phyloP scores from a whole-genome alignment of 371 early-diverging fungal genomes.

The Actinomucor elegans region DNA sequence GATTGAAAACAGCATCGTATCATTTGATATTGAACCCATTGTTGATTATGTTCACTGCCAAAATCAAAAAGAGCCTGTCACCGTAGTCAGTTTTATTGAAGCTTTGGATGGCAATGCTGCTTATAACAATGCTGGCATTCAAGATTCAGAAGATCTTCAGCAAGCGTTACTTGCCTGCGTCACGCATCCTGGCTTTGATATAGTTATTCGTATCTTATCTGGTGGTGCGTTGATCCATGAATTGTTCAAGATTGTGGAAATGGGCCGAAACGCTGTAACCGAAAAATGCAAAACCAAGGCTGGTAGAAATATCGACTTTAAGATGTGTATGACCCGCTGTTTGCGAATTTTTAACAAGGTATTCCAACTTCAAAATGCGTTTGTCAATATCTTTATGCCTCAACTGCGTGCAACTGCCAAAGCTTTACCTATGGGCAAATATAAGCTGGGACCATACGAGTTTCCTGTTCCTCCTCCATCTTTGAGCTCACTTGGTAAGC shows the following conservation, averaged over 20 bases:
- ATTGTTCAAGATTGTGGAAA: slow-evolving; percentile 62
- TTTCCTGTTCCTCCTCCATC: slow-evolving; percentile 26
- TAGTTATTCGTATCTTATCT: slow-evolving; percentile 71
- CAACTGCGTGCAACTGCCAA: slow-evolving; percentile 27
- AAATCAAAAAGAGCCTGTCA: background rate
- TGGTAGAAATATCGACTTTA: slow-evolving; percentile 10
- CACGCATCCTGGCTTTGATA: slow-evolving; percentile 82
- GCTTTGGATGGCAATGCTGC: background rate
- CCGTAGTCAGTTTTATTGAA: background rate
- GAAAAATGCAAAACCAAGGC: background rate
- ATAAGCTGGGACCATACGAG: slow-evolving; percentile 15
- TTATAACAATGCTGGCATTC: background rate
- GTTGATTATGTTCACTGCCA: slow-evolving; percentile 1
- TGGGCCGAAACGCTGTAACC: slow-evolving; percentile 20
- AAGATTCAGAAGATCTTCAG: background rate
- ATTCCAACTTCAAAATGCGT: slow-evolving; percentile 62
- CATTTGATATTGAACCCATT: slow-evolving; percentile 63
- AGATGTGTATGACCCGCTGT: slow-evolving; percentile 44
- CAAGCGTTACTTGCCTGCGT: slow-evolving; percentile 14
- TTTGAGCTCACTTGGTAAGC: slow-evolving; percentile 73
- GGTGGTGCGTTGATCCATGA: slow-evolving; percentile 66
- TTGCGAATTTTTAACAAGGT: slow-evolving; percentile 67
- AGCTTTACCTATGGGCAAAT: slow-evolving; percentile 15
- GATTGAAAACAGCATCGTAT: slow-evolving; percentile 71
- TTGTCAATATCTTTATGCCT: slow-evolving; percentile 70